Evolutionary conservation across 257 asterid genomes (phyloP).

Genomic region (Solanum phureja): DNA sequence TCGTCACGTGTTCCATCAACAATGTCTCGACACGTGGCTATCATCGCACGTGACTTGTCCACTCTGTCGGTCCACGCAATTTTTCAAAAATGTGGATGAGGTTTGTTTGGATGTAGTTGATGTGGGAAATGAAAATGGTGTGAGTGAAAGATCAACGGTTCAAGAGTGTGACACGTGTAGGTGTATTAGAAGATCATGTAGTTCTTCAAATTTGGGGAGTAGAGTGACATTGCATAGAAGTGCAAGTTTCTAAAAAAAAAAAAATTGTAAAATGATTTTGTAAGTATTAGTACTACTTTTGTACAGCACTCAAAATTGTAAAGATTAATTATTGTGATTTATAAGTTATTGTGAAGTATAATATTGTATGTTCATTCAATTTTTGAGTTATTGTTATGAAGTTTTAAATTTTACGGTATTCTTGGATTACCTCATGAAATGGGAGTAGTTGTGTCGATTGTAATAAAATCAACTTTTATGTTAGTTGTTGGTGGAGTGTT

Average conservation of each 20-base stretch:
- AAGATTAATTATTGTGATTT: not conserved
- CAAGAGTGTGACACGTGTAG: conserved; percentile 15
- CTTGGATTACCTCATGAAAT: not conserved
- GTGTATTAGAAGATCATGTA: conserved; percentile 9
- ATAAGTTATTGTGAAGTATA: not conserved
- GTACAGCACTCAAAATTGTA: not conserved
- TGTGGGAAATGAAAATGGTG: not conserved
- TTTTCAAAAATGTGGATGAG: conserved; percentile 31
- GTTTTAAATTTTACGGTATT: not conserved
- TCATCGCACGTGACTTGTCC: conserved; percentile 73
- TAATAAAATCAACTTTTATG: not conserved
- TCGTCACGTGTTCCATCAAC: conserved; percentile 69
- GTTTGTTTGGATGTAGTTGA: conserved; percentile 30
- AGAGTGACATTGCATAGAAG: conserved; percentile 17
- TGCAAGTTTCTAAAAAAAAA: conserved; percentile 20
- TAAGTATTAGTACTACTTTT: not conserved
- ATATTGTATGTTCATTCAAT: not conserved
- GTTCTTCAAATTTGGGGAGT: conserved; percentile 1
- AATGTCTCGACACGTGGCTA: conserved; percentile 80
- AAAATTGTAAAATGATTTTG: not conserved
- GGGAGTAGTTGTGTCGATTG: not conserved
- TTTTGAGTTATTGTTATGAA: not conserved
- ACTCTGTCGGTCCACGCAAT: conserved; percentile 54
- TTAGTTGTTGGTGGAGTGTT: not conserved
- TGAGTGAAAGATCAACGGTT: conserved; percentile 17